phyloP scores from a whole-genome alignment of 2,329 filamentous ascomycete species.

The Aspergillus fumigatus region DNA sequence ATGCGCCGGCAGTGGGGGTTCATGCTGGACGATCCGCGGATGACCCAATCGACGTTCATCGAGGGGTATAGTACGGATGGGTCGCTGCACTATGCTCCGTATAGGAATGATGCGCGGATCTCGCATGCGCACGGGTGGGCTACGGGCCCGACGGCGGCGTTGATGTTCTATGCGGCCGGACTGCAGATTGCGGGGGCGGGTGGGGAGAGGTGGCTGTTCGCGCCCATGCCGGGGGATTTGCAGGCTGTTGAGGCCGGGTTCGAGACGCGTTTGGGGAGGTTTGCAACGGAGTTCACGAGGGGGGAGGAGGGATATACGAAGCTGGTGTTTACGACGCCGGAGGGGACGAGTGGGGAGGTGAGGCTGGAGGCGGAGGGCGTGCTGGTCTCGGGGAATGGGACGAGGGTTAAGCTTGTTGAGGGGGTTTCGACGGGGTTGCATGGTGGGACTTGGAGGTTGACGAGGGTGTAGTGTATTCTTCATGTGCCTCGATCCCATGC shows the following conservation, averaged over 20 bases:
- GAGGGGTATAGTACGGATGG: constrained; percentile 49
- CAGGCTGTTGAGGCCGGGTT: constrained; percentile 36
- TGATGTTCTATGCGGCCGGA: constrained; percentile 42
- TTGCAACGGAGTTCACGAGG: constrained; percentile 15
- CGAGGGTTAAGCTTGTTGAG: background rate
- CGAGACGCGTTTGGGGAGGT: constrained; percentile 31
- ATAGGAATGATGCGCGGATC: constrained; percentile 46
- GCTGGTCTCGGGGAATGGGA: background rate
- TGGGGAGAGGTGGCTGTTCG: constrained; percentile 35
- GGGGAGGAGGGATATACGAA: background rate
- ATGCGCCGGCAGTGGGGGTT: constrained; percentile 50
- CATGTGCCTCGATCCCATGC: background rate
- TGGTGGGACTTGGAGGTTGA: background rate
- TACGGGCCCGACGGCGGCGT: constrained; percentile 44
- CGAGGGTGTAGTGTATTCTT: background rate
- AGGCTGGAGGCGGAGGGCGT: background rate
- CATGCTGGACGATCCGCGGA: constrained; percentile 51
- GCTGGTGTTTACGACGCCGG: constrained; percentile 5
- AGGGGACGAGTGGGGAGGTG: background rate
- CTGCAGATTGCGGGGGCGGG: constrained; percentile 36
- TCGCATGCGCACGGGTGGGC: constrained; percentile 50
- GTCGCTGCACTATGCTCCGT: constrained; percentile 47
- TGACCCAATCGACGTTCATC: constrained; percentile 52
- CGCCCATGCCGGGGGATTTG: constrained; percentile 34
- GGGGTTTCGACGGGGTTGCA: background rate